Percentiles rank a stretch among this genome's conserved stretches.
Evolutionary conservation across 129 eudicot genomes (phyloP).

Genomic region (Heracleum sosnowskyi): DNA sequence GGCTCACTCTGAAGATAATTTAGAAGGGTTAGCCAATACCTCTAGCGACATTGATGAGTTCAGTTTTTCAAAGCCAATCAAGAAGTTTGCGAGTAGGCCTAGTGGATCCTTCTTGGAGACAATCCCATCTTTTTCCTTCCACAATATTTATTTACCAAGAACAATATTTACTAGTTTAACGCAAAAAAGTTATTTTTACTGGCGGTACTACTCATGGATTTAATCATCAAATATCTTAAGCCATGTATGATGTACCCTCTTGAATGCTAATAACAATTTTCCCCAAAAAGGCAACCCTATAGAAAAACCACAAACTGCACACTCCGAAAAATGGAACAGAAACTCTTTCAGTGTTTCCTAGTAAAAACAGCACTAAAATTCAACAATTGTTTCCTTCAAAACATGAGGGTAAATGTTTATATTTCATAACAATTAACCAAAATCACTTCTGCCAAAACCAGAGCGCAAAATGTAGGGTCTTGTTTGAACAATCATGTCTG

Average conservation of each 20-base stretch:
- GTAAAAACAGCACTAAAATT: constrained; percentile 19
- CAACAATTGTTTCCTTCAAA: constrained; percentile 12
- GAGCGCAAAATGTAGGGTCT: neutral
- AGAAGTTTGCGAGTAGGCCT: constrained; percentile 18
- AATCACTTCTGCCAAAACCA: constrained; percentile 8
- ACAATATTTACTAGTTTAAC: neutral
- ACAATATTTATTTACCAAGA: constrained; percentile 9
- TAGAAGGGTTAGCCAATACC: constrained; percentile 36
- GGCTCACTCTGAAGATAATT: constrained; percentile 69
- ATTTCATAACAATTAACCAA: constrained; percentile 17
- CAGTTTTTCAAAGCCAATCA: constrained; percentile 2
- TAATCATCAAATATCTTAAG: constrained; percentile 2
- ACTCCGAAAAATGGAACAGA: constrained; percentile 4
- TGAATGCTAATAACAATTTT: constrained; percentile 9
- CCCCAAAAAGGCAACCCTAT: neutral
- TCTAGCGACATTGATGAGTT: constrained; percentile 33
- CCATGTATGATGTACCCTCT: constrained; percentile 7
- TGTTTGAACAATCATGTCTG: neutral
- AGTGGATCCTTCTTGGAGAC: constrained; percentile 42
- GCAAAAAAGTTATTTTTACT: neutral
- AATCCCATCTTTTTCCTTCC: constrained; percentile 58
- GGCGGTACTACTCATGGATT: no score
- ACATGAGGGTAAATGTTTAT: constrained; percentile 11
- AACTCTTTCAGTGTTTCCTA: neutral
- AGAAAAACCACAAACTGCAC: constrained; percentile 3